Percentiles rank a stretch among this genome's conserved stretches.
Conservation (phyloP, 1,284 basidiomycete species). For the Ustilago lituana region DNA sequence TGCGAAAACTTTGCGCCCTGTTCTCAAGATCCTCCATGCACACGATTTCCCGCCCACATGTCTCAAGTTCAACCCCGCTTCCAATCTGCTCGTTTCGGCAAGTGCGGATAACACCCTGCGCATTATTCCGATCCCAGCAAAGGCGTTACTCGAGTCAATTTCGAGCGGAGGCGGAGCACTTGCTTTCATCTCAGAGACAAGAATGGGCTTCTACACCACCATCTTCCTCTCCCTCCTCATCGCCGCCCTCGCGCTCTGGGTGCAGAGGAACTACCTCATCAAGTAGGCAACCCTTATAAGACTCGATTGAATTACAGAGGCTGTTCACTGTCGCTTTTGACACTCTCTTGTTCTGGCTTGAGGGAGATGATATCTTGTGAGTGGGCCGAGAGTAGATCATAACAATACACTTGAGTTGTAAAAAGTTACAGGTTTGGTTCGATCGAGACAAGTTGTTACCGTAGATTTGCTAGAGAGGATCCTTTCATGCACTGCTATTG, state of each 20-base stretch:
- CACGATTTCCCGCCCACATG: conserved; percentile 95
- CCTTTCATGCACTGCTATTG: conserved; percentile 5
- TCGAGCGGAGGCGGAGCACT: conserved; percentile 21
- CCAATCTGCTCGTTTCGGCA: conserved; percentile 84
- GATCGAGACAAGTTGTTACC: no score
- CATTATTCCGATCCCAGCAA: conserved; percentile 71
- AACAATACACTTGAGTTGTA: conserved; percentile 16
- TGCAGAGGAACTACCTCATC: conserved; percentile 35
- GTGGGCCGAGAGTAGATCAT: neutral
- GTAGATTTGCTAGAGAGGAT: no score
- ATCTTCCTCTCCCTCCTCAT: conserved; percentile 43
- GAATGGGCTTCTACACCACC: conserved; percentile 47
- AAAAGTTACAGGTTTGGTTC: neutral
- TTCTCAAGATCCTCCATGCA: conserved; percentile 86
- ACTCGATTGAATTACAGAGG: neutral
- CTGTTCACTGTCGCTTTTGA: neutral
- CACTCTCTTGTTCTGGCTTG: neutral
- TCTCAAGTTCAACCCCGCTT: conserved; percentile 84
- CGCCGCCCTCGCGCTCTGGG: conserved; percentile 30
- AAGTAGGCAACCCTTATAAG: neutral
- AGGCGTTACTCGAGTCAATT: conserved; percentile 62
- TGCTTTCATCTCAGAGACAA: conserved; percentile 41
- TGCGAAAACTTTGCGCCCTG: conserved; percentile 78
- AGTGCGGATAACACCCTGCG: conserved; percentile 91
- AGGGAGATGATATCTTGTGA: neutral